Percentiles rank a stretch among this genome's conserved stretches.
phyloP scores from a whole-genome alignment of 2,329 filamentous ascomycete genomes.

The Colletotrichum sp. region DNA sequence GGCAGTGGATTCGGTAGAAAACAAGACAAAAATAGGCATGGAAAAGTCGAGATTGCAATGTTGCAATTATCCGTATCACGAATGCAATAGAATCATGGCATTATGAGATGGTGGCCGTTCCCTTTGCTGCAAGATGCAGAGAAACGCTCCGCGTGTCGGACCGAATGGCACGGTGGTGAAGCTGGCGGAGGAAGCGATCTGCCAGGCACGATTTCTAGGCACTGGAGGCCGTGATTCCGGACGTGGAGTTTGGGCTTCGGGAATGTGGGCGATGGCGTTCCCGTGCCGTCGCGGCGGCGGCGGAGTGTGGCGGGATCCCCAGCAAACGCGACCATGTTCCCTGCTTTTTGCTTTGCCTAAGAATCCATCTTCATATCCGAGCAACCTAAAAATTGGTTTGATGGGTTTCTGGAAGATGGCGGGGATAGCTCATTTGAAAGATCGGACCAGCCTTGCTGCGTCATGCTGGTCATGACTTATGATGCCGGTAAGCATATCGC shows the following conservation, averaged over 20 bases:
- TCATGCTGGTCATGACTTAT: background rate
- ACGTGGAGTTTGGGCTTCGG: background rate
- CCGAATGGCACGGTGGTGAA: background rate
- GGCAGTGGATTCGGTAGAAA: background rate
- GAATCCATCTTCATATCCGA: background rate
- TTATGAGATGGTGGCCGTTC: background rate
- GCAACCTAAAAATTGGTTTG: background rate
- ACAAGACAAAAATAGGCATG: background rate
- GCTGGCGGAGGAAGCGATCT: background rate
- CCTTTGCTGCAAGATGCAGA: background rate
- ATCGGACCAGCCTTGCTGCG: background rate
- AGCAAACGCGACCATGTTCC: background rate
- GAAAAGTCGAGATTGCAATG: background rate
- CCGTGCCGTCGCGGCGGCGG: background rate
- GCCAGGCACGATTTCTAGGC: background rate
- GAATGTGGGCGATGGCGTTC: constrained; percentile 2
- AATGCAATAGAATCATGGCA: background rate
- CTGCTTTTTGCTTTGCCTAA: background rate
- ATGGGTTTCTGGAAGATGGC: constrained; percentile 2
- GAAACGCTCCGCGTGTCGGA: background rate
- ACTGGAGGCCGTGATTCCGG: background rate
- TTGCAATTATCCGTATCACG: background rate
- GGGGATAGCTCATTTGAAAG: background rate
- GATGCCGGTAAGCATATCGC: background rate
- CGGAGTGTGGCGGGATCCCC: background rate